Percentiles rank a stretch among this genome's conserved stretches.
Evolutionary conservation across 352 stramenopile genomes (phyloP).

Genomic region (Phytophthora palmivora): DNA sequence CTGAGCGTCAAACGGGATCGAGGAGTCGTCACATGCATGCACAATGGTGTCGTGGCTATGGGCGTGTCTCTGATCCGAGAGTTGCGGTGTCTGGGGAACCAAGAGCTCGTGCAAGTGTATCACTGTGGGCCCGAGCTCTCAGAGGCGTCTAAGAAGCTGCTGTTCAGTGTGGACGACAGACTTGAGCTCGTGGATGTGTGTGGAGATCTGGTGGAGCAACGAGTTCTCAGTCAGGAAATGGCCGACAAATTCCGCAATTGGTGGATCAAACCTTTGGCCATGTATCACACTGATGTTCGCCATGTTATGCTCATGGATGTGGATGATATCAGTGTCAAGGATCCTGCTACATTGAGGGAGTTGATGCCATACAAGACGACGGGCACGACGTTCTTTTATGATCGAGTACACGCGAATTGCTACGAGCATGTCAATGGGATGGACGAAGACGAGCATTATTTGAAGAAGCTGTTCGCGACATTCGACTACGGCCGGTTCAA

Average conservation of each 20-base stretch:
- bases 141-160: slow-evolving; percentile 12
- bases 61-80: slow-evolving; percentile 30
- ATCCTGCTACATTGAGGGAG: slow-evolving; percentile 16
- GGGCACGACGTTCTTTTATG: slow-evolving; percentile 33
- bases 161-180: slow-evolving; percentile 20
- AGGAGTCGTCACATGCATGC: slow-evolving; percentile 17
- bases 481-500: slow-evolving; percentile 34
- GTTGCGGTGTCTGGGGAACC: slow-evolving; percentile 30
- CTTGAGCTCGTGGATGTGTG: slow-evolving; percentile 29
- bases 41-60: slow-evolving; percentile 18
- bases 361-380: slow-evolving; percentile 28
- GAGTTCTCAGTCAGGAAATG: slow-evolving; percentile 15
- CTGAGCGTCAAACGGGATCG: slow-evolving; percentile 6
- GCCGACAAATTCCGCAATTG: slow-evolving; percentile 26
- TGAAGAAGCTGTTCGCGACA: slow-evolving; percentile 20
- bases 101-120: slow-evolving; percentile 35
- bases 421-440: slow-evolving; percentile 28
- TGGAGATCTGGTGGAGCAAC: slow-evolving; percentile 15
- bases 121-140: slow-evolving; percentile 28
- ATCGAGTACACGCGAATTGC: slow-evolving; percentile 28
- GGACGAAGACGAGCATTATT: slow-evolving; percentile 21
- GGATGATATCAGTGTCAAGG: slow-evolving; percentile 26
- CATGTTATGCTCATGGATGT: slow-evolving; percentile 36
- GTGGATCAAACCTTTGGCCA: slow-evolving; percentile 30
- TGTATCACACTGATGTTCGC: slow-evolving; percentile 29